Percentiles rank a stretch among this genome's conserved stretches.
Evolutionary conservation across 2,329 filamentous ascomycete species (phyloP).

Genomic region (Sclerotinia minor): DNA sequence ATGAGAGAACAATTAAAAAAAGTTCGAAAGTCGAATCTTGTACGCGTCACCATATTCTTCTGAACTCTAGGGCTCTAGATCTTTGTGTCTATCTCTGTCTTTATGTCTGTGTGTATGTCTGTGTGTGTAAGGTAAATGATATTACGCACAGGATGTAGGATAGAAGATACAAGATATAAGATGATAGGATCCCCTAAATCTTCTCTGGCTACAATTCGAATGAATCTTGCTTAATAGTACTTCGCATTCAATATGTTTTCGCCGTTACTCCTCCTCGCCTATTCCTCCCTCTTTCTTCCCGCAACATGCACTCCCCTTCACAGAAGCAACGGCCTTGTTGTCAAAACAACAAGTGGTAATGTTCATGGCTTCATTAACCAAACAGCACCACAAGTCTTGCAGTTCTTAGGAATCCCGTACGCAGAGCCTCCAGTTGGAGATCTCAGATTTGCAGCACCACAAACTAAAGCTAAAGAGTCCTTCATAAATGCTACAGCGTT

Average conservation of each 20-base stretch:
- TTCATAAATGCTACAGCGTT: slow-evolving; percentile 30
- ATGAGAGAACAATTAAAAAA: not conserved
- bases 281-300: not conserved
- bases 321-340: slow-evolving; percentile 12
- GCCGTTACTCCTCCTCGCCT: not conserved
- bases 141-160: not conserved
- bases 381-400: slow-evolving; percentile 30
- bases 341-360: slow-evolving; percentile 29
- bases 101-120: too few species aligned
- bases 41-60: not conserved
- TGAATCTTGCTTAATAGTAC: not conserved
- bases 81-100: too few species aligned
- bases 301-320: not conserved
- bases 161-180: not conserved
- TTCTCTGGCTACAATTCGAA: not conserved
- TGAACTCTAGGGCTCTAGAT: not conserved
- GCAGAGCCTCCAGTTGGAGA: slow-evolving; percentile 44
- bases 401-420: slow-evolving; percentile 46
- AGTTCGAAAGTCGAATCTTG: not conserved
- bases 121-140: not conserved
- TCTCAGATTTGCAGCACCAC: slow-evolving; percentile 43
- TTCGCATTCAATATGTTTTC: not conserved
- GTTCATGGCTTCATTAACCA: slow-evolving; percentile 29
- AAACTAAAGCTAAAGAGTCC: slow-evolving; percentile 24
- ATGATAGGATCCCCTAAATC: not conserved